Conservation (phyloP, 2,329 filamentous ascomycete genomes). For the Pseudogymnoascus sp. region DNA sequence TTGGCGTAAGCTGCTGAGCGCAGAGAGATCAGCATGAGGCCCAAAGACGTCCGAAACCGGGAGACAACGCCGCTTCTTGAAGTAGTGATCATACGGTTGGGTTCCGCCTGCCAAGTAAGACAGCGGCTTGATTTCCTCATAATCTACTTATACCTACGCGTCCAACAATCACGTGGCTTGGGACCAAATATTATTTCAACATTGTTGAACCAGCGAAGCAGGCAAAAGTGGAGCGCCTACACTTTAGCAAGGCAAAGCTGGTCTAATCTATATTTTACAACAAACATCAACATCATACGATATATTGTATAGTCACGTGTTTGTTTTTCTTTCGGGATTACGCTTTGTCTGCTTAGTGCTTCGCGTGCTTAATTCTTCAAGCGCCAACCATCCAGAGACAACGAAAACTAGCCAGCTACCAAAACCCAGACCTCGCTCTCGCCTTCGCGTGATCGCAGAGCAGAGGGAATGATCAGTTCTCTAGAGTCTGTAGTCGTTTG, state of each 20-base stretch:
- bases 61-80: background rate
- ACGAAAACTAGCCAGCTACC: background rate
- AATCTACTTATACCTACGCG: background rate
- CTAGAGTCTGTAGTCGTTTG: too few species aligned
- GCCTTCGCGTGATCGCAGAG: background rate
- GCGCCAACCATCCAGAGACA: background rate
- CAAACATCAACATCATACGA: background rate
- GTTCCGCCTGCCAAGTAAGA: background rate
- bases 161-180: background rate
- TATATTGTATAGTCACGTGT: background rate
- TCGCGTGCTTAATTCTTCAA: background rate
- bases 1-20: background rate
- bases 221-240: too few species aligned
- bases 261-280: too few species aligned
- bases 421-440: too few species aligned
- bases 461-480: background rate
- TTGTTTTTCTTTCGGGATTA: background rate
- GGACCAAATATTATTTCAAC: background rate
- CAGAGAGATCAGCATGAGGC: background rate
- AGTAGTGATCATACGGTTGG: background rate
- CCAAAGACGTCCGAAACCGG: background rate
- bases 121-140: background rate
- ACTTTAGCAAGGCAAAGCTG: too few species aligned
- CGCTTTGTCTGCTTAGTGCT: background rate
- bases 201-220: too few species aligned